phyloP scores from a whole-genome alignment of 1,284 basidiomycete genomes.

The Inonotus obliquus region DNA sequence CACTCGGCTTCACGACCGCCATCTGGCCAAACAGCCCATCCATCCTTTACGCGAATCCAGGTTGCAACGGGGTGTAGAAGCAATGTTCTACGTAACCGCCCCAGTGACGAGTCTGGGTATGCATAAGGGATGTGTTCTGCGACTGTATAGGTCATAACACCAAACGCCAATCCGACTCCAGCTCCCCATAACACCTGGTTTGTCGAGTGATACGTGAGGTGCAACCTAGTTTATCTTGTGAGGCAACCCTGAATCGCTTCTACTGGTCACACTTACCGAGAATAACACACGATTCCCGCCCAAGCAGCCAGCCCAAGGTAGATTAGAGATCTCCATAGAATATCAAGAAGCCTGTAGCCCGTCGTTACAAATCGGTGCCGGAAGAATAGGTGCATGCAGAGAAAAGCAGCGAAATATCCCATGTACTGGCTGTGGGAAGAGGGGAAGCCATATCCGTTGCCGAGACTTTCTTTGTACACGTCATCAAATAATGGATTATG shows the following conservation, averaged over 20 bases:
- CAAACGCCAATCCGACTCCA: conserved; percentile 58
- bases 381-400: conserved; percentile 68
- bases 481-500: not conserved
- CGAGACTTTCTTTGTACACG: conserved; percentile 43
- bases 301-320: conserved; percentile 50
- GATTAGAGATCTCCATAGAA: conserved; percentile 39
- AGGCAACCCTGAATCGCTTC: not conserved
- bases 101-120: conserved; percentile 49
- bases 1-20: conserved; percentile 67
- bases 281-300: conserved; percentile 70
- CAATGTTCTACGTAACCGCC: conserved; percentile 43
- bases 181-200: conserved; percentile 73
- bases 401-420: conserved; percentile 80
- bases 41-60: conserved; percentile 73
- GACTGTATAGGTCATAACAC: conserved; percentile 50
- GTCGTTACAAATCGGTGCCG: conserved; percentile 61
- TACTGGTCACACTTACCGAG: conserved; percentile 46
- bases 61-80: conserved; percentile 54
- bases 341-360: conserved; percentile 47
- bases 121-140: conserved; percentile 56
- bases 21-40: conserved; percentile 75
- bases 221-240: conserved; percentile 40
- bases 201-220: conserved; percentile 70
- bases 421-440: conserved; percentile 88
- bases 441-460: conserved; percentile 81